Conservation (phyloP, 1,284 basidiomycete species). For the Amylostereum areolatum region DNA sequence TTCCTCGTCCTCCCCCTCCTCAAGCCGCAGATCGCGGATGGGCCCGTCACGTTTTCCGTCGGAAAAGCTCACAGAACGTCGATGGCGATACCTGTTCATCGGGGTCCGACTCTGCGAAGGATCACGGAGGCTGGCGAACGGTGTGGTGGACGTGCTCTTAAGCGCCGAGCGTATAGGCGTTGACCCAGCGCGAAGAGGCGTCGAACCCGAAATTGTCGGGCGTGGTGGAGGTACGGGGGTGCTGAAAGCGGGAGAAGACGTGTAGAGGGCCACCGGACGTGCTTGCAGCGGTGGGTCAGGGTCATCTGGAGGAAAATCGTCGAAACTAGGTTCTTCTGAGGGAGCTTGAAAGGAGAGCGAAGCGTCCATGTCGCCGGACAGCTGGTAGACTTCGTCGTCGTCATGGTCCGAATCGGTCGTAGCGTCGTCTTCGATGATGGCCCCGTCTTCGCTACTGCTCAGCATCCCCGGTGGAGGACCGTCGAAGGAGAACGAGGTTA, state of each 20-base stretch:
- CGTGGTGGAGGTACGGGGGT: slow-evolving; percentile 8
- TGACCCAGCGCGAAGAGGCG: slow-evolving; percentile 13
- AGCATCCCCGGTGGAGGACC: slow-evolving; percentile 44
- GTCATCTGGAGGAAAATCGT: slow-evolving; percentile 14
- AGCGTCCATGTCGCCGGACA: slow-evolving; percentile 9
- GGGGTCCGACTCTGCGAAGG: slow-evolving; percentile 42
- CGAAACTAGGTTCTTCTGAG: slow-evolving; percentile 11
- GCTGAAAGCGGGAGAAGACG: background rate
- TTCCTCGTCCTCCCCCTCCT: slow-evolving; percentile 30
- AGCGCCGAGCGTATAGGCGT: slow-evolving; percentile 50
- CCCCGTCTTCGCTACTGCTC: slow-evolving; percentile 31
- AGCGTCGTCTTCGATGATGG: slow-evolving; percentile 35
- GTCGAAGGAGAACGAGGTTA: slow-evolving; percentile 71
- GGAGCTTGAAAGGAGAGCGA: slow-evolving; percentile 4
- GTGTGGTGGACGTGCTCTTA: slow-evolving; percentile 47
- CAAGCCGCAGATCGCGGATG: slow-evolving; percentile 55
- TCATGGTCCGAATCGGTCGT: slow-evolving; percentile 47
- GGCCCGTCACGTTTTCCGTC: slow-evolving; percentile 85
- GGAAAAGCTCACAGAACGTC: slow-evolving; percentile 90
- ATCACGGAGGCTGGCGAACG: slow-evolving; percentile 40
- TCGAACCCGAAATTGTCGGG: slow-evolving; percentile 14
- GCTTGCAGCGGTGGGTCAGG: background rate
- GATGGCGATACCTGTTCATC: slow-evolving; percentile 37
- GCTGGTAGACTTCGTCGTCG: slow-evolving; percentile 16
- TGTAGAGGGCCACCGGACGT: background rate